phyloP scores from a whole-genome alignment of 257 asterid species.

The Datura wrightii region DNA sequence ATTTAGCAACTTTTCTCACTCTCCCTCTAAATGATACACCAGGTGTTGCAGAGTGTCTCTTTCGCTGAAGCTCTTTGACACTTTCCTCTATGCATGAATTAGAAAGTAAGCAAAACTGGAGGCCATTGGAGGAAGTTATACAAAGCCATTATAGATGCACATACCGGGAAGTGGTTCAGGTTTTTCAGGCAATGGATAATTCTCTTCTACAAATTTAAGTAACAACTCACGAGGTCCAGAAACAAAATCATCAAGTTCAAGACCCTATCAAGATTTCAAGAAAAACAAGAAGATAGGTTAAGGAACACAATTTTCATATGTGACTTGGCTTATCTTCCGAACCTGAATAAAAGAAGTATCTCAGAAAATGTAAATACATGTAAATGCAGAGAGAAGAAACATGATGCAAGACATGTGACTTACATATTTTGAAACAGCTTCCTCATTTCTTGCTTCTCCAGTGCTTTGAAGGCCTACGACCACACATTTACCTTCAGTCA shows the following conservation, averaged over 20 bases:
- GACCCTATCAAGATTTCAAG: conserved; percentile 62
- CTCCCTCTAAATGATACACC: conserved; percentile 85
- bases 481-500: conserved; percentile 77
- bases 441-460: conserved; percentile 99
- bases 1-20: conserved; percentile 80
- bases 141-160: conserved; percentile 33
- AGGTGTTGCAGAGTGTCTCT: conserved; percentile 83
- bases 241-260: conserved; percentile 95
- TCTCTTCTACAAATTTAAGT: conserved; percentile 95
- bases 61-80: conserved; percentile 86
- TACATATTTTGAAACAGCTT: conserved; percentile 93
- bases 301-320: conserved; percentile 37
- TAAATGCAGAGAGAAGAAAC: conserved; percentile 26
- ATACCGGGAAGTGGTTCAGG: conserved; percentile 92
- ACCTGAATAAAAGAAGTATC: conserved; percentile 15
- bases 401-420: conserved; percentile 40
- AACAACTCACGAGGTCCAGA: conserved; percentile 98
- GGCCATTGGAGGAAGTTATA: conserved; percentile 37
- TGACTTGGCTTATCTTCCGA: background rate
- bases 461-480: conserved; percentile 97
- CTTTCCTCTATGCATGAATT: conserved; percentile 66
- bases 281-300: conserved; percentile 38
- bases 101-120: conserved; percentile 37
- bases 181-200: conserved; percentile 92
- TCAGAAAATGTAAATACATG: conserved; percentile 5